Evolutionary conservation across 1,284 basidiomycete species (phyloP).

Genomic region (Schizophyllum commune): DNA sequence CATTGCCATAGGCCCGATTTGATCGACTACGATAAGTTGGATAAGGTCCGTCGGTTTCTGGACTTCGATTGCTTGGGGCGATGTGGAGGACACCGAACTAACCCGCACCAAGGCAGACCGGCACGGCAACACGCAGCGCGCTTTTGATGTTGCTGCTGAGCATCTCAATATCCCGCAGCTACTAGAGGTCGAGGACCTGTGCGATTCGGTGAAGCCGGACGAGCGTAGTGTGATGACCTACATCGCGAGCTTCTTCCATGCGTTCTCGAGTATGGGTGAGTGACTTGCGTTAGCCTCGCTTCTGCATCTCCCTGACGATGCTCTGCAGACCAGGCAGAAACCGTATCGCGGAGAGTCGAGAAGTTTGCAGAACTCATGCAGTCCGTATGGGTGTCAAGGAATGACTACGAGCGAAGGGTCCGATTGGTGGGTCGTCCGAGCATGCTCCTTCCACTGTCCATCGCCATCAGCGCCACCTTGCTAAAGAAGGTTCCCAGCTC

Average conservation of each 20-base stretch:
- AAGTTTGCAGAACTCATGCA: constrained; percentile 97
- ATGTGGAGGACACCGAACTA: background rate
- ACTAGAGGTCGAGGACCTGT: constrained; percentile 95
- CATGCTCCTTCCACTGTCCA: too few species aligned
- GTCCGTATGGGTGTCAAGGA: constrained; percentile 76
- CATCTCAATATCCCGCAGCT: constrained; percentile 91
- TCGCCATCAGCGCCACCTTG: background rate
- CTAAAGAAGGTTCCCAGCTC: constrained; percentile 37
- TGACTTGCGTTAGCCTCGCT: constrained; percentile 1
- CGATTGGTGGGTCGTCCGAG: constrained; percentile 57
- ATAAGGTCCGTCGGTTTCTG: constrained; percentile 47
- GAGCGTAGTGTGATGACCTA: constrained; percentile 96
- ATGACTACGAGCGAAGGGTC: constrained; percentile 92
- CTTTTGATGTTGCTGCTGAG: constrained; percentile 82
- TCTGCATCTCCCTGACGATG: background rate
- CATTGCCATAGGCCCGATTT: constrained; percentile 96
- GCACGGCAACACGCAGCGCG: constrained; percentile 76
- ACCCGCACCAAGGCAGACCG: constrained; percentile 48
- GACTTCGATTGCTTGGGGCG: too few species aligned
- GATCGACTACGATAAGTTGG: constrained; percentile 78
- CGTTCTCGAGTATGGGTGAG: constrained; percentile 93
- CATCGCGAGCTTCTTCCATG: constrained; percentile 95
- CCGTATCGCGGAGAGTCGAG: constrained; percentile 87
- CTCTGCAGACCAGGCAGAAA: constrained; percentile 85
- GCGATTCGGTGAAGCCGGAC: constrained; percentile 81